phyloP scores from a whole-genome alignment of 768 basidiomycete species.

The Xanthoconium purpureum region DNA sequence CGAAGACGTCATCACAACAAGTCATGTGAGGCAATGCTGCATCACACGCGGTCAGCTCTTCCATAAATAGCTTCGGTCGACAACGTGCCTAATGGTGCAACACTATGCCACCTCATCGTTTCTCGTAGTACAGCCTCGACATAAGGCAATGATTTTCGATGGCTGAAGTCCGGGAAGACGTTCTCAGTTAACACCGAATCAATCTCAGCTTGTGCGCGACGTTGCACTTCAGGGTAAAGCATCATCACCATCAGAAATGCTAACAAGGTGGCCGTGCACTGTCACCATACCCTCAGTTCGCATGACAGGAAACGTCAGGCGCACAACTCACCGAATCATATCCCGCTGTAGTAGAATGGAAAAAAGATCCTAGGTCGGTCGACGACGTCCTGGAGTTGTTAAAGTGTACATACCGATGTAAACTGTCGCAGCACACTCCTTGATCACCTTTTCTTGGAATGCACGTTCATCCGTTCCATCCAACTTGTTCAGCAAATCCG shows the following conservation, averaged over 20 bases:
- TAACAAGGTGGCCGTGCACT: slow-evolving; percentile 24
- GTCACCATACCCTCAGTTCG: not conserved
- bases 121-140: slow-evolving; percentile 32
- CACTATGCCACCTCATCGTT: slow-evolving; percentile 33
- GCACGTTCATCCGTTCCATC: slow-evolving; percentile 14
- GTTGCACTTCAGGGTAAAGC: slow-evolving; percentile 31
- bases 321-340: slow-evolving; percentile 24
- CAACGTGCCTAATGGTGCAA: slow-evolving; percentile 27
- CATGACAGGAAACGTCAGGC: not conserved
- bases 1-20: slow-evolving; percentile 41
- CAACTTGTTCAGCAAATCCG: slow-evolving; percentile 21
- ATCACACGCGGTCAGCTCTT: slow-evolving; percentile 5
- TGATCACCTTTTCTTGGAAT: slow-evolving; percentile 24
- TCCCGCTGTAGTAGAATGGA: slow-evolving; percentile 17
- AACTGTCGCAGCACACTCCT: slow-evolving; percentile 29
- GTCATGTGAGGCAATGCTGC: slow-evolving; percentile 31
- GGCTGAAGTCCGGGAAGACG: slow-evolving; percentile 24
- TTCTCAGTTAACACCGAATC: slow-evolving; percentile 18
- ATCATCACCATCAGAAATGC: slow-evolving; percentile 30
- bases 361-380: not conserved
- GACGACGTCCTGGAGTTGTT: not conserved
- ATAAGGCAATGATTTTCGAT: slow-evolving; percentile 26
- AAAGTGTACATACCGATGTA: slow-evolving; percentile 26
- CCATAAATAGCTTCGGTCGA: not conserved
- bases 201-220: slow-evolving; percentile 30